Evolutionary conservation across 352 stramenopile species (phyloP).

Genomic region (Globisporangium sylvaticum): DNA sequence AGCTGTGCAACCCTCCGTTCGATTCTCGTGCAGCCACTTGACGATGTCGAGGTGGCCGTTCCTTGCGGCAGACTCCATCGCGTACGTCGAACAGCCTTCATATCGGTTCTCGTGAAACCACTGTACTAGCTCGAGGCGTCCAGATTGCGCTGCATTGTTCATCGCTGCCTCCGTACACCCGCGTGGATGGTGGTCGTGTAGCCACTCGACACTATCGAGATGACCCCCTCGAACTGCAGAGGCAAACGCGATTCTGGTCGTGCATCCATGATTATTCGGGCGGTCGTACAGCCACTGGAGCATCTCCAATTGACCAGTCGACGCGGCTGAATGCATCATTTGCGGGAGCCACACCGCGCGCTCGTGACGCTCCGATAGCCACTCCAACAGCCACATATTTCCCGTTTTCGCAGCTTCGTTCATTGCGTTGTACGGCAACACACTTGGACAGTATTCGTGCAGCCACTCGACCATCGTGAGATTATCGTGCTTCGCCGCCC

Average conservation of each 20-base stretch:
- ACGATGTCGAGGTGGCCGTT: too few relatives aligned
- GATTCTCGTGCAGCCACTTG: too few relatives aligned
- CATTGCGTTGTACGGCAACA: neutral
- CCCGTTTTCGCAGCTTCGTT: neutral
- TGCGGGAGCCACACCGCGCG: neutral
- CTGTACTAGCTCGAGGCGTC: too few relatives aligned
- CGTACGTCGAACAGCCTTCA: too few relatives aligned
- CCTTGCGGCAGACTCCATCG: too few relatives aligned
- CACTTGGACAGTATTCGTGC: neutral
- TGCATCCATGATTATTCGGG: neutral
- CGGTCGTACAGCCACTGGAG: neutral
- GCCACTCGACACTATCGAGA: neutral
- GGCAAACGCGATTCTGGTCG: neutral
- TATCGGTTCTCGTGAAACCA: too few relatives aligned
- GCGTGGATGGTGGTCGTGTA: neutral
- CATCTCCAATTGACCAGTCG: neutral
- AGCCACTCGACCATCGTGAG: conserved; percentile 6
- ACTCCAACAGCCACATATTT: neutral
- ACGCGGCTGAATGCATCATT: neutral
- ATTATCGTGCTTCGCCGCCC: neutral
- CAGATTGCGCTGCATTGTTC: neutral
- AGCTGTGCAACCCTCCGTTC: too few relatives aligned
- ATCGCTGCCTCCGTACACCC: too few relatives aligned
- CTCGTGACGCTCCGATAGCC: neutral
- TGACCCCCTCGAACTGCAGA: neutral